Evolutionary conservation across 108 stramenopile species (phyloP).

Genomic region (Cylindrotheca closterium): DNA sequence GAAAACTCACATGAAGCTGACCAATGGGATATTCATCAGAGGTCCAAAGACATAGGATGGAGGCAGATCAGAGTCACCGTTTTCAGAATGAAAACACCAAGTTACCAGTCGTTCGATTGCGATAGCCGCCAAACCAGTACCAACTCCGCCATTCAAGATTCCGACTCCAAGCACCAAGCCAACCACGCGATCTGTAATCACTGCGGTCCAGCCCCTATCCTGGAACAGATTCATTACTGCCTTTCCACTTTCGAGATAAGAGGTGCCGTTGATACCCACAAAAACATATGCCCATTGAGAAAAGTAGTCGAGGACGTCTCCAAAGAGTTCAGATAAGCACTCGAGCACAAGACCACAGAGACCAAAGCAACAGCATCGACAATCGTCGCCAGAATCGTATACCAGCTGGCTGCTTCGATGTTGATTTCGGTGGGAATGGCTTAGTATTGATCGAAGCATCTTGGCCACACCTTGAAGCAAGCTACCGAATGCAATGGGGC

Average conservation of each 20-base stretch:
- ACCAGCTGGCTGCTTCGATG: background rate
- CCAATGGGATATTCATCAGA: background rate
- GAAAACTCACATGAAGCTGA: constrained; percentile 10
- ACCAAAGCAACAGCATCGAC: constrained; percentile 15
- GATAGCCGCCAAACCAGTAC: background rate
- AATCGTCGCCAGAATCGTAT: background rate
- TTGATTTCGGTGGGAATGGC: constrained; percentile 17
- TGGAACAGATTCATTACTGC: constrained; percentile 73
- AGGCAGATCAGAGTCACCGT: background rate
- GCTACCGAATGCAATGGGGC: constrained; percentile 79
- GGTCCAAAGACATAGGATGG: constrained; percentile 3
- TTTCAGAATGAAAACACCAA: background rate
- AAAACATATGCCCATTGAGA: constrained; percentile 75
- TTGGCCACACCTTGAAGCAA: constrained; percentile 56
- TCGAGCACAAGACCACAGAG: constrained; percentile 38
- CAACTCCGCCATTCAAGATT: background rate
- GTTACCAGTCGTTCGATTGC: background rate
- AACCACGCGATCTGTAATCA: constrained; percentile 73
- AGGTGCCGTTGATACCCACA: constrained; percentile 78
- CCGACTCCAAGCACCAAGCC: constrained; percentile 23
- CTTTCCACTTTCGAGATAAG: constrained; percentile 66
- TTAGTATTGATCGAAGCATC: constrained; percentile 36
- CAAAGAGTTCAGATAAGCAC: constrained; percentile 39
- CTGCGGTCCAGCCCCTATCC: constrained; percentile 66
- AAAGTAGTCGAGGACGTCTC: constrained; percentile 63